phyloP scores from a whole-genome alignment of 1,284 basidiomycete genomes.

The Ceratobasidium sp. region DNA sequence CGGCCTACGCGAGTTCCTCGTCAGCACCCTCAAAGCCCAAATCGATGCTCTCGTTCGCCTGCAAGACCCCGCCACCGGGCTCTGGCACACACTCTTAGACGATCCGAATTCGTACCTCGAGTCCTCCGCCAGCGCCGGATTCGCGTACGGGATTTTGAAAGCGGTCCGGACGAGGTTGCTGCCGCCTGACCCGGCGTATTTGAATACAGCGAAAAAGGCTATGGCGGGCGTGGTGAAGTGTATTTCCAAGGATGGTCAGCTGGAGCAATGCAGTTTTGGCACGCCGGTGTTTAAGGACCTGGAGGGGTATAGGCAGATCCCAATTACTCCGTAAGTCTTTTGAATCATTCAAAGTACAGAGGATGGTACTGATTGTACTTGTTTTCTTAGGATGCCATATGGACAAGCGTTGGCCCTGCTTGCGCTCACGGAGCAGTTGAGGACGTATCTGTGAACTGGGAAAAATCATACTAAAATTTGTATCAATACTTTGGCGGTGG shows the following conservation, averaged over 20 bases:
- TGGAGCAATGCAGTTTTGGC: slow-evolving; percentile 70
- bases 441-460: slow-evolving; percentile 58
- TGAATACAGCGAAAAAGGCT: slow-evolving; percentile 63
- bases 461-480: too few relatives aligned
- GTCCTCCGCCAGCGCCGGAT: slow-evolving; percentile 71
- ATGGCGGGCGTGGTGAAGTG: slow-evolving; percentile 68
- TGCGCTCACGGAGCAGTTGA: slow-evolving; percentile 64
- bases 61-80: slow-evolving; percentile 66
- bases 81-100: slow-evolving; percentile 75
- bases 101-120: slow-evolving; percentile 72
- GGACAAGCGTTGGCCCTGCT: slow-evolving; percentile 71
- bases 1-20: slow-evolving; percentile 64
- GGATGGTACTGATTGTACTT: not conserved
- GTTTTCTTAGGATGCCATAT: slow-evolving; percentile 68
- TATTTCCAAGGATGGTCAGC: slow-evolving; percentile 68
- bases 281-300: slow-evolving; percentile 70
- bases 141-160: slow-evolving; percentile 72
- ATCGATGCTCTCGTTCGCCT: slow-evolving; percentile 67
- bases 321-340: slow-evolving; percentile 59
- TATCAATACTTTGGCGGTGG: too few relatives aligned
- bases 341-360: not conserved
- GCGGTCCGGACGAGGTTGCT: slow-evolving; percentile 66
- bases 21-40: slow-evolving; percentile 65
- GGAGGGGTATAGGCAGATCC: slow-evolving; percentile 69
- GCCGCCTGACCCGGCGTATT: slow-evolving; percentile 63